These are phyloP conservation scores for Fraxinus nigra DNA, from an alignment of 305 asterid genomes.

Conservation along the genomic window DNA sequence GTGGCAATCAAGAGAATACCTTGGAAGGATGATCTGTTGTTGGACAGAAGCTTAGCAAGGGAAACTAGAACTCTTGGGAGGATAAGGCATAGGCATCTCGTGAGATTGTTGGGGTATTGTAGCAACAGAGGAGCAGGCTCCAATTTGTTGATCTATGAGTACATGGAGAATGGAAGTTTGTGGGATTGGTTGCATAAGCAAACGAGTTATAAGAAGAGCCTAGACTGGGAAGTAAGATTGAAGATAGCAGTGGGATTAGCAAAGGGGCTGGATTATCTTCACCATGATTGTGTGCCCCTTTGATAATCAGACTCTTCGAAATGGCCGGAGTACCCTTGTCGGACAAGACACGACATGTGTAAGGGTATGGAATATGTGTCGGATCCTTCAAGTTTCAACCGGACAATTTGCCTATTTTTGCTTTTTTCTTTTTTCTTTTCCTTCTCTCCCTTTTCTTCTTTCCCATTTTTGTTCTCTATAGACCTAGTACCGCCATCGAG, in stretches of 20 bases:
- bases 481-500: too few relatives aligned
- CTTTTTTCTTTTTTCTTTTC: too few relatives aligned
- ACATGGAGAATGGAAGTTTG: conserved; percentile 89
- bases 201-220: conserved; percentile 38
- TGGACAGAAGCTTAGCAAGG: conserved; percentile 78
- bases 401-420: too few relatives aligned
- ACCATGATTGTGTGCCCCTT: conserved; percentile 47
- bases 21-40: conserved; percentile 54
- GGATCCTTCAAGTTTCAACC: too few relatives aligned
- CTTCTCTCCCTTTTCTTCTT: too few relatives aligned
- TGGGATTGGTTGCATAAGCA: conserved; percentile 83
- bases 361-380: too few relatives aligned
- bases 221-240: conserved; percentile 71
- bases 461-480: too few relatives aligned
- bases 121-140: conserved; percentile 56
- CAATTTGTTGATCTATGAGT: conserved; percentile 71
- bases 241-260: conserved; percentile 81
- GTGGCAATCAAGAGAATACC: conserved; percentile 79
- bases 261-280: conserved; percentile 86
- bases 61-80: conserved; percentile 86
- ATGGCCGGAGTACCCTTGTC: too few relatives aligned
- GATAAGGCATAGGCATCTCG: conserved; percentile 77
- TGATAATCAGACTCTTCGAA: too few relatives aligned
- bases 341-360: too few relatives aligned
- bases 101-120: conserved; percentile 75